phyloP scores from a whole-genome alignment of 441 rosid genomes.

The Erodium moschatum region DNA sequence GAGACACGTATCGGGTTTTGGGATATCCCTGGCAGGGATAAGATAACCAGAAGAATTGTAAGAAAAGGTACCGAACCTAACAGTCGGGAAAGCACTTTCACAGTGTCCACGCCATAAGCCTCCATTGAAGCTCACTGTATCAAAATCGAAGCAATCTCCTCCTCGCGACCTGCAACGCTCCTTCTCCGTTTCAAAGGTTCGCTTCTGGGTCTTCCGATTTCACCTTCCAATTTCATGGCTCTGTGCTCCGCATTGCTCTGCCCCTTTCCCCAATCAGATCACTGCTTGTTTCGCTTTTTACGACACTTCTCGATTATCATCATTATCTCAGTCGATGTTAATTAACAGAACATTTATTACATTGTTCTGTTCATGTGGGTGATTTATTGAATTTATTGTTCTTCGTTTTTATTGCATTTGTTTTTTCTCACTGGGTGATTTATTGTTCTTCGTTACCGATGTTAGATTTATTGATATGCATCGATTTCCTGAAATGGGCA shows the following conservation, averaged over 20 bases:
- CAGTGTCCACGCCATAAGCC: background rate
- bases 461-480: constrained; percentile 15
- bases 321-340: background rate
- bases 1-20: background rate
- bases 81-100: background rate
- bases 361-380: background rate
- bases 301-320: background rate
- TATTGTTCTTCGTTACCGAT: constrained; percentile 4
- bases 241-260: background rate
- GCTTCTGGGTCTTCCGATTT: background rate
- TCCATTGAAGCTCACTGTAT: constrained; percentile 1
- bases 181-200: background rate
- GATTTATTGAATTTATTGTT: background rate
- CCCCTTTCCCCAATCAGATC: background rate
- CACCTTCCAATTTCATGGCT: background rate
- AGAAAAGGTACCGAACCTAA: background rate
- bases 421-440: background rate
- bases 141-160: background rate
- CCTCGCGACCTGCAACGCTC: background rate
- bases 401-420: background rate
- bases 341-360: background rate
- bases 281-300: background rate
- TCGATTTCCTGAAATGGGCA: constrained; percentile 20
- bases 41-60: background rate
- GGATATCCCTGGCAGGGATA: constrained; percentile 1